Percentiles rank a stretch among this genome's conserved stretches.
Conservation (phyloP, 2,329 filamentous ascomycete species). For the Cladosporium sp. region DNA sequence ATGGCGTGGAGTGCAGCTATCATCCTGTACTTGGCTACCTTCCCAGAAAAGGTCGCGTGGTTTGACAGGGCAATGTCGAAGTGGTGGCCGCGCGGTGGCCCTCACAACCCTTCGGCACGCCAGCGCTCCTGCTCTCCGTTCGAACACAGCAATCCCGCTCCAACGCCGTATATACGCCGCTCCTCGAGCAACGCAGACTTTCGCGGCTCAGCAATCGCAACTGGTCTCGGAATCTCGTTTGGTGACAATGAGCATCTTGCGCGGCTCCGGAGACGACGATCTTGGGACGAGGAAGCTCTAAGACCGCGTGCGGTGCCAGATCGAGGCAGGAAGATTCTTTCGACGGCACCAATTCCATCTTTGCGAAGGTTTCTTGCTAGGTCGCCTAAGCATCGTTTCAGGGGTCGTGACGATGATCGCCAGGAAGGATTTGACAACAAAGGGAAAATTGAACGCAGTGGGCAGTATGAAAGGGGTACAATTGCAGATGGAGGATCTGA, state of each 20-base stretch:
- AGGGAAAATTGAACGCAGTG: not conserved
- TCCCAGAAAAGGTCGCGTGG: slow-evolving; percentile 14
- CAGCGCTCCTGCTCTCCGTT: no score
- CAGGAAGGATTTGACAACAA: not conserved
- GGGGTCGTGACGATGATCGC: not conserved
- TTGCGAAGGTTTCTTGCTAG: not conserved
- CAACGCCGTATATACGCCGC: no score
- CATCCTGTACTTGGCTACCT: slow-evolving; percentile 20
- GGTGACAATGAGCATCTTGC: not conserved
- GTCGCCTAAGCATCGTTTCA: not conserved
- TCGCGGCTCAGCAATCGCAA: not conserved
- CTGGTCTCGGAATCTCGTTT: not conserved
- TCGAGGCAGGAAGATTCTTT: not conserved
- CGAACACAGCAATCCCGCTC: no score
- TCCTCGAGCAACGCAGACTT: no score
- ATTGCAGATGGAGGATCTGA: no score
- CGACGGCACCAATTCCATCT: slow-evolving; percentile 13
- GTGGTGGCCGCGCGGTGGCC: not conserved
- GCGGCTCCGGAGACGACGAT: not conserved
- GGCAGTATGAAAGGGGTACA: no score
- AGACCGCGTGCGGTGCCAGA: not conserved
- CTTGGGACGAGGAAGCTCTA: not conserved
- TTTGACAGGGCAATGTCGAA: not conserved
- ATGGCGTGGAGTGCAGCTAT: slow-evolving; percentile 11
- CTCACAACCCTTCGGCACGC: no score